Percentiles rank a stretch among this genome's conserved stretches.
These are phyloP conservation scores for Strobilomyces echinocephalus DNA, from an alignment of 768 basidiomycete genomes.

Conservation along the genomic window DNA sequence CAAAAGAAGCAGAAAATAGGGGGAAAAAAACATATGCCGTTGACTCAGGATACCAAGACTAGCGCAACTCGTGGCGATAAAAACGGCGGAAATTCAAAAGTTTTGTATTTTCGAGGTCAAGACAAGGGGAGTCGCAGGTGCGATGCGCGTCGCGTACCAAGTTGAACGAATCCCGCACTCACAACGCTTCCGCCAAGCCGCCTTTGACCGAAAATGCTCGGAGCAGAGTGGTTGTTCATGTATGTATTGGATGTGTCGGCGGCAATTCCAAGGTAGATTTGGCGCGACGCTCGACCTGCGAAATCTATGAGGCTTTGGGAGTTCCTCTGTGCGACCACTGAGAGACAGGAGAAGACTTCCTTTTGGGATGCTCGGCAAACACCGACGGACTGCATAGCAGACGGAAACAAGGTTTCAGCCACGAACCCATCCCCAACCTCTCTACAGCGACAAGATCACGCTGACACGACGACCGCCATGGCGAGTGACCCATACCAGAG, in stretches of 20 bases:
- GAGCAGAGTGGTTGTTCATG: background rate
- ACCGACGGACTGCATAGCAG: conserved; percentile 21
- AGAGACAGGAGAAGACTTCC: background rate
- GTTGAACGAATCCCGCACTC: background rate
- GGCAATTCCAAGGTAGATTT: no score
- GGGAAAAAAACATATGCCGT: no score
- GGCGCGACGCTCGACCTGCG: no score
- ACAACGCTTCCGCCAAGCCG: background rate
- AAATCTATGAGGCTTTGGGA: no score
- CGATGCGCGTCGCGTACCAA: background rate
- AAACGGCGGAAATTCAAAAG: no score
- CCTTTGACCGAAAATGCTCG: background rate
- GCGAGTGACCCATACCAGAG: conserved; percentile 7
- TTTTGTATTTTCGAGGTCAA: no score
- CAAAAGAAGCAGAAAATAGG: no score
- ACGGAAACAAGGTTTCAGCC: conserved; percentile 29
- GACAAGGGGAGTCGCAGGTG: background rate
- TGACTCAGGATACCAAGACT: no score
- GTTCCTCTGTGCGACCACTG: no score
- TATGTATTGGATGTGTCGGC: no score
- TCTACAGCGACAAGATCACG: conserved; percentile 34
- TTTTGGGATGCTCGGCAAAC: conserved; percentile 12
- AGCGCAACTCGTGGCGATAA: no score
- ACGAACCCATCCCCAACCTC: conserved; percentile 11
- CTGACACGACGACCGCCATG: conserved; percentile 28